These are phyloP conservation scores for Starmerella sp. DNA, from an alignment of 805 yeast genomes.

Conservation along the genomic window DNA sequence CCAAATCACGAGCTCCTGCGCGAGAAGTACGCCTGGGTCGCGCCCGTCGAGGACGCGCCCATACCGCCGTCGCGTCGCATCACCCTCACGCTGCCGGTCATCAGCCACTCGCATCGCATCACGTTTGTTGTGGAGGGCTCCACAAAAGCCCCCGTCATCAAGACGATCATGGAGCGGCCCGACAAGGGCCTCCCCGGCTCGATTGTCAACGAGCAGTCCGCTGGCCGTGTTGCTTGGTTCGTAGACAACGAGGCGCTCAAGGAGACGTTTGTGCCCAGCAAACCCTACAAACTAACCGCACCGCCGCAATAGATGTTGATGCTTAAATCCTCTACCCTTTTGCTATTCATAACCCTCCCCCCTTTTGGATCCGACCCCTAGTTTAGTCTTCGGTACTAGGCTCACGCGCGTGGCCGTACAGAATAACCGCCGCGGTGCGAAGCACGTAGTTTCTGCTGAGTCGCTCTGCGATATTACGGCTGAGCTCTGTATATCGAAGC, in stretches of 20 bases:
- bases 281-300: slow-evolving; percentile 51
- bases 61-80: slow-evolving; percentile 76
- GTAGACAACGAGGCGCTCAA: slow-evolving; percentile 87
- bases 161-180: slow-evolving; percentile 90
- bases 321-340: not conserved
- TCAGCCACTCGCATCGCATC: slow-evolving; percentile 84
- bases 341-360: not conserved
- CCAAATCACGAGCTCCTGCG: slow-evolving; percentile 83
- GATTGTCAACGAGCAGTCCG: slow-evolving; percentile 91
- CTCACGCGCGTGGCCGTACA: no score
- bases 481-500: no score
- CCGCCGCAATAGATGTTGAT: slow-evolving; percentile 15
- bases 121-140: slow-evolving; percentile 95
- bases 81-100: slow-evolving; percentile 85
- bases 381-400: no score
- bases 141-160: slow-evolving; percentile 84
- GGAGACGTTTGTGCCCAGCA: slow-evolving; percentile 64
- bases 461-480: no score
- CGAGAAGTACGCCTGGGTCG: slow-evolving; percentile 89
- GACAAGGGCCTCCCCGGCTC: slow-evolving; percentile 92
- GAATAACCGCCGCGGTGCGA: no score
- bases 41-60: slow-evolving; percentile 86
- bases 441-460: no score
- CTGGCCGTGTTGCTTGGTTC: slow-evolving; percentile 94
- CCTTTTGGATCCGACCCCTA: no score